phyloP scores from a whole-genome alignment of 169 alveolate species.

The Perkinsus olseni region DNA sequence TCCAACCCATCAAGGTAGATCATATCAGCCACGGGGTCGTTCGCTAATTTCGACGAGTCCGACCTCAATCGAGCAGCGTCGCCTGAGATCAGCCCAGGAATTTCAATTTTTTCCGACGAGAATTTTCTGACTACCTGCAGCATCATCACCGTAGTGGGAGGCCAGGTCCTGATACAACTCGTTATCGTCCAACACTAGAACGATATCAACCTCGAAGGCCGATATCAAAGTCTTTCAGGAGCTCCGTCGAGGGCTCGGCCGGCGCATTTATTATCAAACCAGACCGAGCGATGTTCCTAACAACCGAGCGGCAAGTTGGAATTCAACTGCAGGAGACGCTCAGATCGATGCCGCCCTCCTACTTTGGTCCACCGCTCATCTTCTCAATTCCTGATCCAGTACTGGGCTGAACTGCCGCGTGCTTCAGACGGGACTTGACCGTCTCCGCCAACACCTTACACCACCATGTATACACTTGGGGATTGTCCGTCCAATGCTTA shows the following conservation, averaged over 20 bases:
- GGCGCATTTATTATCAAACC: conserved; percentile 39
- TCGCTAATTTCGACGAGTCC: background rate
- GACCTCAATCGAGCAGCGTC: background rate
- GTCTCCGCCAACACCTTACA: background rate
- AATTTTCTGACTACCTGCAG: background rate
- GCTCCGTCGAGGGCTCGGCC: conserved; percentile 27
- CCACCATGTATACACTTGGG: background rate
- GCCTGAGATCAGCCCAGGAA: background rate
- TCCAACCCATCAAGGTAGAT: background rate
- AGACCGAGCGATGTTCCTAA: conserved; percentile 1
- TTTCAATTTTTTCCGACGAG: no score
- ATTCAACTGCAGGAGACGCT: no score
- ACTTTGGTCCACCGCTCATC: background rate
- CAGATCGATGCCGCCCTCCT: background rate
- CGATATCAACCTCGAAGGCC: conserved; percentile 26
- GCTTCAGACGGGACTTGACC: background rate
- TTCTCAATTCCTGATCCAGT: background rate
- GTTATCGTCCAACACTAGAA: conserved; percentile 29
- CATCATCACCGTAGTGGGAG: background rate
- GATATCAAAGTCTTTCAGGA: conserved; percentile 23
- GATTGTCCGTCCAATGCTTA: background rate
- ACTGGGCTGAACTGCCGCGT: background rate
- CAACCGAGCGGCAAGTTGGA: no score
- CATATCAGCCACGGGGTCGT: background rate
- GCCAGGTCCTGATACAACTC: background rate